Percentiles rank a stretch among this genome's conserved stretches.
phyloP scores from a whole-genome alignment of 345 rosid species.

The Mallotus nudiflorus region DNA sequence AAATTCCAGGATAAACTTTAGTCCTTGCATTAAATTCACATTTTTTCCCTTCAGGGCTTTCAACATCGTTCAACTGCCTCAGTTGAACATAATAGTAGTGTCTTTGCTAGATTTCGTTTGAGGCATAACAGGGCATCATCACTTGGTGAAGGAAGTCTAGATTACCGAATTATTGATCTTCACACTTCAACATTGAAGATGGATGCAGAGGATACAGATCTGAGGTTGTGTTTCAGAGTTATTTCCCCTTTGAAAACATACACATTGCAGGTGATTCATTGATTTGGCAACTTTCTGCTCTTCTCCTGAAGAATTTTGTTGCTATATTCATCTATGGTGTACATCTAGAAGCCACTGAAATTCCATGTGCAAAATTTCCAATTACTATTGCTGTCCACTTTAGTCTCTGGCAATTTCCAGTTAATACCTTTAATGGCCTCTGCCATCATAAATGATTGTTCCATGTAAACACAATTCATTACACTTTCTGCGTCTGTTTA shows the following conservation, averaged over 20 bases:
- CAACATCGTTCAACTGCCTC: constrained; percentile 56
- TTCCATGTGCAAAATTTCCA: background rate
- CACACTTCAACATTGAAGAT: constrained; percentile 65
- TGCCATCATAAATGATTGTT: too few relatives aligned
- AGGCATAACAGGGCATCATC: constrained; percentile 61
- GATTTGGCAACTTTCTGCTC: background rate
- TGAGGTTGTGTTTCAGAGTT: constrained; percentile 86
- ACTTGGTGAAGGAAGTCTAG: constrained; percentile 50
- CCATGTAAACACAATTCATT: background rate
- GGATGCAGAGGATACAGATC: constrained; percentile 74
- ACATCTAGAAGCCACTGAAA: background rate
- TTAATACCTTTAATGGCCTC: background rate
- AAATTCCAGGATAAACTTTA: background rate
- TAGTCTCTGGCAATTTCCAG: too few relatives aligned
- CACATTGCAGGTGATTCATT: constrained; percentile 68
- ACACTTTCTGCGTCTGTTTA: too few relatives aligned
- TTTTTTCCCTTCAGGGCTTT: constrained; percentile 50
- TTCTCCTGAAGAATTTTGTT: background rate
- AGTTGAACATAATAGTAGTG: constrained; percentile 56
- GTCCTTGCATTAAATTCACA: background rate
- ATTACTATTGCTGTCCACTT: background rate
- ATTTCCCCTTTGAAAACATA: constrained; percentile 70
- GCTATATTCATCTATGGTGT: background rate
- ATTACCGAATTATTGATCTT: constrained; percentile 62
- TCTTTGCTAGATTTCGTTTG: constrained; percentile 77